A percentile compares a stretch with the other conserved stretches of the same genome.
Conservation (phyloP, 768 basidiomycete genomes). For the Phlebiopsis flavidoalba region DNA sequence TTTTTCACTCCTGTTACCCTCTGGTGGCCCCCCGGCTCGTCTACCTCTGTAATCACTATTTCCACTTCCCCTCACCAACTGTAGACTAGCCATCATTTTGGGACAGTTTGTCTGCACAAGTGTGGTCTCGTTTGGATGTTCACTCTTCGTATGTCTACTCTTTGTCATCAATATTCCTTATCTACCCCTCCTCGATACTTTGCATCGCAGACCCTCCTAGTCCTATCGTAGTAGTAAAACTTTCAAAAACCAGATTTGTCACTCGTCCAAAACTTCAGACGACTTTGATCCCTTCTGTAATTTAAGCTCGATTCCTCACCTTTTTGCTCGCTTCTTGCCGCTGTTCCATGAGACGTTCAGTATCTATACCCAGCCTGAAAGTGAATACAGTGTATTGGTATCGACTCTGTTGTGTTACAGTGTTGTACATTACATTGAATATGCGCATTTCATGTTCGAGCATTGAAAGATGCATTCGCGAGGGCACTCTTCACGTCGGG, state of each 20-base stretch:
- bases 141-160: background rate
- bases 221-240: background rate
- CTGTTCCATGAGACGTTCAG: background rate
- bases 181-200: background rate
- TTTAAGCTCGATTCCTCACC: background rate
- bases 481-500: slow-evolving; percentile 69
- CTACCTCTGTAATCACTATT: slow-evolving; percentile 1
- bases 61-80: slow-evolving; percentile 1
- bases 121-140: background rate
- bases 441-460: slow-evolving; percentile 24
- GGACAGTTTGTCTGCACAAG: background rate
- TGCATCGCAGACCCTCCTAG: background rate
- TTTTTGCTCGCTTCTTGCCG: background rate
- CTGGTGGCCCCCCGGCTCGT: background rate
- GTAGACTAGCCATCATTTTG: slow-evolving; percentile 8
- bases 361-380: background rate
- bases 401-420: background rate
- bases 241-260: background rate
- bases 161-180: background rate
- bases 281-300: background rate
- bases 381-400: background rate
- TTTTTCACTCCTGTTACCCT: background rate
- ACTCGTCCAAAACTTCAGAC: background rate
- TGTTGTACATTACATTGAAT: background rate
- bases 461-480: slow-evolving; percentile 42